phyloP scores from a whole-genome alignment of 768 basidiomycete species.

The Nidula microcarpa region DNA sequence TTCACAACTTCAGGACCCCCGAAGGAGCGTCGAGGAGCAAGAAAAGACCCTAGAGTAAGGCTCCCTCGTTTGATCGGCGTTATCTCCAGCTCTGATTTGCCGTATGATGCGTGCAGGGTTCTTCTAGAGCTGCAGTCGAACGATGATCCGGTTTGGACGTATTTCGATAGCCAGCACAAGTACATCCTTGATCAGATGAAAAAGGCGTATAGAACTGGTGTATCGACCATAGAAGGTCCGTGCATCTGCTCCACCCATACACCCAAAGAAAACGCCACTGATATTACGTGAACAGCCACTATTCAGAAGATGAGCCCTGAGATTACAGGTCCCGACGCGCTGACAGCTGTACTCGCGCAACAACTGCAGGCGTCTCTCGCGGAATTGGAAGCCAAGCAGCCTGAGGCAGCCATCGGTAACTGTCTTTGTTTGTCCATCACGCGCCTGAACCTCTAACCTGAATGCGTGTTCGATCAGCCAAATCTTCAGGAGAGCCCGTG shows the following conservation, averaged over 20 bases:
- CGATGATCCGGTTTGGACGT: conserved; percentile 94
- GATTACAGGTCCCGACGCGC: conserved; percentile 25
- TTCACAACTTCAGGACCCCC: conserved; percentile 77
- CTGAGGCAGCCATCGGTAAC: conserved; percentile 61
- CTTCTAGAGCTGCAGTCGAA: conserved; percentile 80
- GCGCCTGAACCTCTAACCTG: not conserved
- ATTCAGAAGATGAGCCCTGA: conserved; percentile 39
- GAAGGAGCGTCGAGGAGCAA: conserved; percentile 84
- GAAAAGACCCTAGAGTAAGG: conserved; percentile 95
- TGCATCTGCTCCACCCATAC: not conserved
- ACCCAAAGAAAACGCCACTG: not conserved
- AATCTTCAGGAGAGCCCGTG: conserved; percentile 66
- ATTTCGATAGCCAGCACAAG: conserved; percentile 90
- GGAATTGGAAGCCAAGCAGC: conserved; percentile 60
- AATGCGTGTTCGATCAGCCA: conserved; percentile 37
- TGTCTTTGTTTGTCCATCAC: not conserved
- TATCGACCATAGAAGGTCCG: conserved; percentile 53
- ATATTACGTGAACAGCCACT: conserved; percentile 30
- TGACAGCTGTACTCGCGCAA: conserved; percentile 41
- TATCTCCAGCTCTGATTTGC: not conserved
- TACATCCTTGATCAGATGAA: conserved; percentile 81
- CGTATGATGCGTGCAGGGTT: conserved; percentile 47
- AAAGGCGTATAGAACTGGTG: conserved; percentile 49
- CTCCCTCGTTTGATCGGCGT: not conserved
- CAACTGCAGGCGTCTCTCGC: conserved; percentile 61